Evolutionary conservation across 352 stramenopile genomes (phyloP).

Genomic region (Plasmopara halstedii): DNA sequence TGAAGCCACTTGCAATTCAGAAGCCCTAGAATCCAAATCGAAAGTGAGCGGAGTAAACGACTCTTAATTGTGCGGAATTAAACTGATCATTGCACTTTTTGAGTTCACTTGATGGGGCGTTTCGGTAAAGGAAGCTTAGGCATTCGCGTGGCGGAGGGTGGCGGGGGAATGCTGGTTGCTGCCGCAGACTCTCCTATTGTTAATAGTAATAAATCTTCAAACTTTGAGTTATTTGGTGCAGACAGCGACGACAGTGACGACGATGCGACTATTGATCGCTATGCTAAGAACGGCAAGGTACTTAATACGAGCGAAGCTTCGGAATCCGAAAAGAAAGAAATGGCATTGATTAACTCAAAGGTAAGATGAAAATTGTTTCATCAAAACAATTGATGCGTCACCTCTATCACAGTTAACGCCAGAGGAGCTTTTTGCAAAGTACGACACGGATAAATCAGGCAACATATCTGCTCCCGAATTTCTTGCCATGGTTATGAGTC

Average conservation of each 20-base stretch:
- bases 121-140: slow-evolving; percentile 17
- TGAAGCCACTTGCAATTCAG: slow-evolving; percentile 15
- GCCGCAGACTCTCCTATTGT: slow-evolving; percentile 1
- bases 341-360: slow-evolving; percentile 60
- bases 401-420: slow-evolving; percentile 34
- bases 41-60: no score
- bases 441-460: slow-evolving; percentile 85
- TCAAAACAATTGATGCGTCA: not conserved
- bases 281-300: slow-evolving; percentile 31
- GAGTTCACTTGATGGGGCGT: no score
- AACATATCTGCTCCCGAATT: slow-evolving; percentile 91
- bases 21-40: no score
- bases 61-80: not conserved
- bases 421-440: slow-evolving; percentile 89
- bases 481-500: slow-evolving; percentile 47
- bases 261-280: slow-evolving; percentile 66
- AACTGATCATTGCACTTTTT: not conserved
- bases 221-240: slow-evolving; percentile 55
- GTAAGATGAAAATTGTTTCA: slow-evolving; percentile 6
- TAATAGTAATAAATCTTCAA: slow-evolving; percentile 6
- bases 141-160: slow-evolving; percentile 33
- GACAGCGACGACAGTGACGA: slow-evolving; percentile 80
- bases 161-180: slow-evolving; percentile 5
- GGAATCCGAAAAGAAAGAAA: slow-evolving; percentile 51
- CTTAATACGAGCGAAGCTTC: slow-evolving; percentile 18